Evolutionary conservation across 2,329 filamentous ascomycete genomes (phyloP), one percentile per base, ranked within the genome.

Genomic region (Penicillium sp.): DNA sequence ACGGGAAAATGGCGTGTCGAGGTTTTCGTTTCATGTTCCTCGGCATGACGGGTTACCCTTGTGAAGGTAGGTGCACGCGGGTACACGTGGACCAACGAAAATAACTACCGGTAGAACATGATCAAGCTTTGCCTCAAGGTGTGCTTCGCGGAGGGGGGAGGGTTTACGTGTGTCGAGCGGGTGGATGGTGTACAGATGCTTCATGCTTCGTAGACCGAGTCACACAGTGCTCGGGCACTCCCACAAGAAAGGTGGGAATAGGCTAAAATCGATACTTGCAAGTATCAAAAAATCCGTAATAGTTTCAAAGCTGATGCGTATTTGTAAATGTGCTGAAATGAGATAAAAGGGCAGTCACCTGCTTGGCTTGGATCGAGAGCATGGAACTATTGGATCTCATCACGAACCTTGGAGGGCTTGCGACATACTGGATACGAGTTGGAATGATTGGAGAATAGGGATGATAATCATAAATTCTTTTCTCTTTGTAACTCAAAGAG

Each of bases 391-490:
- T 35, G 6, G 3, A 16, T 36, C 33, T 20, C 16, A 20, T 20
- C 36, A 24, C 11, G 28, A 8, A 1, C 25, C 25, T 27, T 27
- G 4, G 25, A 27, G 27, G 27, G 6, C 11, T 20, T 30, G 25
- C 27, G 13, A 40, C 22, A 8, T 20, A 41, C n/a, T 13, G 7
- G 20, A 28, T 16, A 42, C 13, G 13, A 10, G 18, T 14, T n/a
- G 22, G 14, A 38, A 24, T 22, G 18, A 16, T 18, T 25, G 25
- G 9, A 41, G 8, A 1, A 35, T 10, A 20, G 40, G 20, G 38
- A 41, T 42, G 44, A 54, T 39, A 44, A 59, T 63, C 59, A 53
- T 62, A 58, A 62, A 55, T 58, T 53, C 53, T 63, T 61, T 61
- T 56, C 57, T 62, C 58, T 59, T 61, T 61, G 56, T 48, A 56